These are phyloP conservation scores for Primulina huaijiensis DNA, from an alignment of 257 asterid genomes.

Conservation along the genomic window DNA sequence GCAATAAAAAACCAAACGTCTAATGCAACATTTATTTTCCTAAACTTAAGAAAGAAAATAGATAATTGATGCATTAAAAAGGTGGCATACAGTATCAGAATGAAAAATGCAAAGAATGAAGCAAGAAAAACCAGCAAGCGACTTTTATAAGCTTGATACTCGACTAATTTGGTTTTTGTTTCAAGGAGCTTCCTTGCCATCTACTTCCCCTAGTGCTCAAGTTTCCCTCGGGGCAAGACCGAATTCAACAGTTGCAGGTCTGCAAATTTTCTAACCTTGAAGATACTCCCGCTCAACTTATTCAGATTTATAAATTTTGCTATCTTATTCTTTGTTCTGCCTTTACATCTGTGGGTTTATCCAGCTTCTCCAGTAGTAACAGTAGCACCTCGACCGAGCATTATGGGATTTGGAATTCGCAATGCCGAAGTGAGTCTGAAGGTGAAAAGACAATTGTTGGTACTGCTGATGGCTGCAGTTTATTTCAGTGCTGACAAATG, in stretches of 20 bases:
- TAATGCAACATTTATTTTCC: not conserved
- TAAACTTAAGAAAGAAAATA: not conserved
- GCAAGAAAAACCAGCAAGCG: too few relatives aligned
- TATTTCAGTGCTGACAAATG: constrained; percentile 9
- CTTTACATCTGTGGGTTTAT: constrained; percentile 11
- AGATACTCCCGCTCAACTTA: not conserved
- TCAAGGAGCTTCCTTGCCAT: constrained; percentile 34
- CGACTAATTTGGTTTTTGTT: constrained; percentile 7
- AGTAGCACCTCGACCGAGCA: constrained; percentile 34
- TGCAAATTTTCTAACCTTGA: constrained; percentile 5
- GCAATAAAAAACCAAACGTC: not conserved
- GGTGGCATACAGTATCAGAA: not conserved
- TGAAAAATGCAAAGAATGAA: not conserved
- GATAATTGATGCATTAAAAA: not conserved
- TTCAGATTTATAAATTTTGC: not conserved
- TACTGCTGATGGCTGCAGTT: constrained; percentile 30
- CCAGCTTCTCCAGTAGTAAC: constrained; percentile 57
- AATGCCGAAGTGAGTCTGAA: constrained; percentile 38
- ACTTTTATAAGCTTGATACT: too few relatives aligned
- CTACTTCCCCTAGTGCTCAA: constrained; percentile 48
- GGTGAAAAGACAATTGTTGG: constrained; percentile 25
- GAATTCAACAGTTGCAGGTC: constrained; percentile 54
- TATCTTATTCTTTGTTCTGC: not conserved
- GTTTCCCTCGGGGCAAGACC: constrained; percentile 43
- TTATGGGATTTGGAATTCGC: constrained; percentile 36